These are phyloP conservation scores for Athelia sp. DNA, from an alignment of 1,284 basidiomycete species.

Conservation along the genomic window DNA sequence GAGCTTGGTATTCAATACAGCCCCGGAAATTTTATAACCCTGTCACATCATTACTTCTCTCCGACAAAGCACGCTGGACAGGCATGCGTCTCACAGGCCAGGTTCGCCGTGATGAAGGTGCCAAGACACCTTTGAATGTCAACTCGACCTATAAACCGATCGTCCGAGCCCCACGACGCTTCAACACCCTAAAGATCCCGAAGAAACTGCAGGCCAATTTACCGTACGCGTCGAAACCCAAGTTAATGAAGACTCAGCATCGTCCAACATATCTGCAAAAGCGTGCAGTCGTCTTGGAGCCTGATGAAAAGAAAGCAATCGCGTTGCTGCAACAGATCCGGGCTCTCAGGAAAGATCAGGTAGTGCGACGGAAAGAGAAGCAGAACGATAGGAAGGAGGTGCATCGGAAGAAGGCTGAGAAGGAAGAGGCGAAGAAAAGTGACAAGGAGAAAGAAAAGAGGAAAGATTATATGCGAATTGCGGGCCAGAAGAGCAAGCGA, in stretches of 20 bases:
- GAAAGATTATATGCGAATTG: constrained; percentile 72
- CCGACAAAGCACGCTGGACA: constrained; percentile 75
- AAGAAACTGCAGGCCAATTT: constrained; percentile 85
- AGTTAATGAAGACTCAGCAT: constrained; percentile 71
- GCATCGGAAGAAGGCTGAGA: constrained; percentile 65
- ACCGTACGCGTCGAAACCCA: constrained; percentile 92
- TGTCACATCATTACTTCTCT: constrained; percentile 85
- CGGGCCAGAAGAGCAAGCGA: constrained; percentile 71
- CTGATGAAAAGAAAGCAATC: constrained; percentile 90
- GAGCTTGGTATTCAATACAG: constrained; percentile 96
- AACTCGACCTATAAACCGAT: constrained; percentile 89
- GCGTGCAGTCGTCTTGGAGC: constrained; percentile 91
- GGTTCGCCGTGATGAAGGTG: constrained; percentile 77
- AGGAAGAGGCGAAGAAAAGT: constrained; percentile 60
- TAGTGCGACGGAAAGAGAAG: constrained; percentile 74
- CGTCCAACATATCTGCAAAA: constrained; percentile 84
- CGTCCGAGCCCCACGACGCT: constrained; percentile 77
- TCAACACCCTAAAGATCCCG: constrained; percentile 89
- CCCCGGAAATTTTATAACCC: constrained; percentile 97
- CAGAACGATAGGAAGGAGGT: constrained; percentile 67
- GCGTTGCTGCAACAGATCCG: constrained; percentile 95
- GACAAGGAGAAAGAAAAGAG: constrained; percentile 79
- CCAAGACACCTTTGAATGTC: constrained; percentile 79
- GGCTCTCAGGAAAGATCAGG: constrained; percentile 87
- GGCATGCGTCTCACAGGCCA: constrained; percentile 97